Evolutionary conservation across 345 rosid species (phyloP), one percentile per base, ranked within the genome.

Genomic region (Carallia pectinifolia): DNA sequence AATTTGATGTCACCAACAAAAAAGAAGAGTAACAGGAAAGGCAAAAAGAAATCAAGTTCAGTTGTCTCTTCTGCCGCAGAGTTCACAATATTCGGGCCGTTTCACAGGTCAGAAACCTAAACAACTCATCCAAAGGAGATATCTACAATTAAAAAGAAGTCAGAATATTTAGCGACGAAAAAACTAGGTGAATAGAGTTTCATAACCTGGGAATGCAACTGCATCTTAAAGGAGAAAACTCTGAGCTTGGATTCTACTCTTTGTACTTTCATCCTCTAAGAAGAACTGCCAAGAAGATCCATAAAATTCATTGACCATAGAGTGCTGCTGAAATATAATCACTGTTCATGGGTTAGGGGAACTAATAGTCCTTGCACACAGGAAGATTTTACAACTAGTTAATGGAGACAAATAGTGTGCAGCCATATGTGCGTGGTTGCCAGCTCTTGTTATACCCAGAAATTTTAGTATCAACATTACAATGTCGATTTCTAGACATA

Each of bases 201-300:
- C 36, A 80, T 72, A 58, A 94, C 98, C 96, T 94, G 97, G 67
- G 87, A 72, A 61, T 29, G 50, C 66, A 94, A 94, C 85, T 91
- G 98, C 63, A 87, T 88, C 83, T 89, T 94, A 80, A 91, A 91
- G 64, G 95, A 87, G 81, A 91, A 94, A 70, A 94, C 95, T 71
- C 96, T 87, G 79, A 93, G 92, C 85, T 93, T 91, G 65, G 91
- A 81, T 76, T 93, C 98, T 60, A 88, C 90, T 74, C 96, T 85
- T 52, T 96, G 93, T 62, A 93, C 91, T 87, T 86, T 82, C 94
- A 91, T 88, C 71, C 89, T 91, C 98, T 69, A 88, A 71, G 81
- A 93, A 93, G 80, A 93, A 93, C 97, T 91, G 92, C 71, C 64
- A 77, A 31, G 62, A 48, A 77, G 55, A 67, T 62, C 69, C 65